Conservation (phyloP, 257 asterid genomes). For the Haberlea rhodopensis region DNA sequence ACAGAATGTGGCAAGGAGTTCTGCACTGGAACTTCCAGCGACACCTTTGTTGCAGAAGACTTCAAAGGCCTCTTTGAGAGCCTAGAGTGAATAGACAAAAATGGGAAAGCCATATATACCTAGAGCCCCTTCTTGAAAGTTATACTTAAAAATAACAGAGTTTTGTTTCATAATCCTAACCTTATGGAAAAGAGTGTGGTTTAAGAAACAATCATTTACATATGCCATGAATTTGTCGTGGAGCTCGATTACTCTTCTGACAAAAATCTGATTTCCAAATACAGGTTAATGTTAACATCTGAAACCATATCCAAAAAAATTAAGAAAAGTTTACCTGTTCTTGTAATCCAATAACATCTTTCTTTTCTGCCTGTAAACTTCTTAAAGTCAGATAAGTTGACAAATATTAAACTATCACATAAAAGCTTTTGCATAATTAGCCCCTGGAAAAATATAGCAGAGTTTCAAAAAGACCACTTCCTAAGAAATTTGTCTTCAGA, state of each 20-base stretch:
- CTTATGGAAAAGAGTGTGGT: conserved; percentile 98
- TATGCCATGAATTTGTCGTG: conserved; percentile 96
- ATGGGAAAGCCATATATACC: background rate
- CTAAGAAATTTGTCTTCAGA: background rate
- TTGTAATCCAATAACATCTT: conserved; percentile 81
- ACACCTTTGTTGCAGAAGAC: conserved; percentile 96
- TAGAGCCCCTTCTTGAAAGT: background rate
- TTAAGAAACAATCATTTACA: conserved; percentile 79
- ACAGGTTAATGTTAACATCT: conserved; percentile 22
- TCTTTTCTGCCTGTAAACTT: conserved; percentile 78
- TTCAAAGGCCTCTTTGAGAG: conserved; percentile 98
- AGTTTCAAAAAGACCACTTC: background rate
- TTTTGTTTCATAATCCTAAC: conserved; percentile 38
- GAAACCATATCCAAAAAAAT: conserved; percentile 15
- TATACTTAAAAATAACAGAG: conserved; percentile 8
- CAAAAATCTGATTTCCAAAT: conserved; percentile 63
- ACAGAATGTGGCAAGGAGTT: conserved; percentile 95
- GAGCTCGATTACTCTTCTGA: conserved; percentile 87
- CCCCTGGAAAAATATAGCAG: background rate
- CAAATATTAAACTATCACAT: conserved; percentile 10
- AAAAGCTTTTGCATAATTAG: background rate
- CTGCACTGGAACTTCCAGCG: conserved; percentile 98
- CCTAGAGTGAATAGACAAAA: conserved; percentile 41
- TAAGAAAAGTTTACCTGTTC: conserved; percentile 64
- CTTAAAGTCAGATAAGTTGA: conserved; percentile 22